Evolutionary conservation across 768 basidiomycete species (phyloP).

Genomic region (Mycena sanguinolenta): DNA sequence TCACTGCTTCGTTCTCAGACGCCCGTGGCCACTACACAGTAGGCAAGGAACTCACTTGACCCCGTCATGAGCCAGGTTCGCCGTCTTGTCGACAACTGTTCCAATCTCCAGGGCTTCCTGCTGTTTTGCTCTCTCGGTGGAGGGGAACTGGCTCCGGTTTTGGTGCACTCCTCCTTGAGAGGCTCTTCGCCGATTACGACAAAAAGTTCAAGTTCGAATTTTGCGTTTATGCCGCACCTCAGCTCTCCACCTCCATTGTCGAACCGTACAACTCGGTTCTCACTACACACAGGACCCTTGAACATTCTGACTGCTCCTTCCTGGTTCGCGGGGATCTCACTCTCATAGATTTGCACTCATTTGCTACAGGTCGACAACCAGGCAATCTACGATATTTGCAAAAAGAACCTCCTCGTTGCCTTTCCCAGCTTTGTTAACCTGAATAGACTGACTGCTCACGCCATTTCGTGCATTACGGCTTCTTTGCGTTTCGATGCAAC

Average conservation of each 20-base stretch:
- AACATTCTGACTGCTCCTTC: slow-evolving; percentile 99
- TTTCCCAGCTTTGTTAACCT: slow-evolving; percentile 93
- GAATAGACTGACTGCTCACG: slow-evolving; percentile 97
- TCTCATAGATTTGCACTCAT: slow-evolving; percentile 12
- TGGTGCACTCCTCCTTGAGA: slow-evolving; percentile 95
- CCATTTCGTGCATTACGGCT: slow-evolving; percentile 97
- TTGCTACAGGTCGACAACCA: slow-evolving; percentile 80
- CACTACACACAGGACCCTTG: slow-evolving; percentile 97
- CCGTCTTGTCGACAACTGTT: slow-evolving; percentile 95
- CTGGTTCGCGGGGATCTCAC: slow-evolving; percentile 67
- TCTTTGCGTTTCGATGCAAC: slow-evolving; percentile 98
- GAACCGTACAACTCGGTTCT: slow-evolving; percentile 98
- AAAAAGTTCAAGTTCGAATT: slow-evolving; percentile 99
- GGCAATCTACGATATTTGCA: slow-evolving; percentile 99
- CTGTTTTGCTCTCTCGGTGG: slow-evolving; percentile 99
- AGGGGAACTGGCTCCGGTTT: slow-evolving; percentile 99
- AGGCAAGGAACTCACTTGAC: slow-evolving; percentile 98
- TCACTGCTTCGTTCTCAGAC: slow-evolving; percentile 61
- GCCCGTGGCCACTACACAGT: slow-evolving; percentile 99
- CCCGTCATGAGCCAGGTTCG: slow-evolving; percentile 96
- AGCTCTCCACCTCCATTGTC: slow-evolving; percentile 93
- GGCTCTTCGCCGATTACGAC: slow-evolving; percentile 96
- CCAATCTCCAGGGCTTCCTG: slow-evolving; percentile 98
- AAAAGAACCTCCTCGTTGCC: slow-evolving; percentile 87
- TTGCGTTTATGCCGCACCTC: slow-evolving; percentile 95